Evolutionary conservation across 2,329 filamentous ascomycete genomes (phyloP).

Genomic region (Nemania sp.): DNA sequence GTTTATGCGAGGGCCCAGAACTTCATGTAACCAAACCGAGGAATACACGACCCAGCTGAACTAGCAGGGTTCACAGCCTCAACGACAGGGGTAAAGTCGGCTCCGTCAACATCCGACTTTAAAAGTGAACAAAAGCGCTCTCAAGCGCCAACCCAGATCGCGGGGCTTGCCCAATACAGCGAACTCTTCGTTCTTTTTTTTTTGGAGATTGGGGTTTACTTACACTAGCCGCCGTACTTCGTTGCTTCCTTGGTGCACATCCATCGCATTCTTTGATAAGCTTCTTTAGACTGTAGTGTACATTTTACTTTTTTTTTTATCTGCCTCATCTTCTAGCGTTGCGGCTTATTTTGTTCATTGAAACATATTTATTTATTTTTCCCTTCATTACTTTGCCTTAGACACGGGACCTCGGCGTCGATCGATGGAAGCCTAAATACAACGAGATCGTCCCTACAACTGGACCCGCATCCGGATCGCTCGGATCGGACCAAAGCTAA

Average conservation of each 20-base stretch:
- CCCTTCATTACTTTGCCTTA: neutral
- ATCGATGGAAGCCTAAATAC: constrained; percentile 22
- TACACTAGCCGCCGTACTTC: no score
- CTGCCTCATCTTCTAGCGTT: neutral
- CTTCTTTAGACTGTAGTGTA: neutral
- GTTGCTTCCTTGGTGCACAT: neutral
- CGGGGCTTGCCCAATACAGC: no score
- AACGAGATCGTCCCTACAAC: constrained; percentile 3
- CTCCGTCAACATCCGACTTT: constrained; percentile 10
- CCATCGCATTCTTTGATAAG: neutral
- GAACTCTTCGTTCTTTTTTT: no score
- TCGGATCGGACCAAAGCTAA: constrained; percentile 9
- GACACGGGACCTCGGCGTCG: neutral
- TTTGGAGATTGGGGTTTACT: no score
- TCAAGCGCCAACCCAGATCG: no score
- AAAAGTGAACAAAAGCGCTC: neutral
- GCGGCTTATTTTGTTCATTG: neutral
- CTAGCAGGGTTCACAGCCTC: constrained; percentile 26
- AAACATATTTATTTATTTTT: neutral
- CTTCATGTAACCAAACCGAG: no score
- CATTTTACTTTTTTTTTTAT: neutral
- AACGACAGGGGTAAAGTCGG: constrained; percentile 15
- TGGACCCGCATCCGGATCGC: constrained; percentile 21
- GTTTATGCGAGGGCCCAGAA: no score
- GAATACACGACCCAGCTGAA: neutral